Evolutionary conservation across 2,329 filamentous ascomycete species (phyloP).

Genomic region (Arthroderma sp.): DNA sequence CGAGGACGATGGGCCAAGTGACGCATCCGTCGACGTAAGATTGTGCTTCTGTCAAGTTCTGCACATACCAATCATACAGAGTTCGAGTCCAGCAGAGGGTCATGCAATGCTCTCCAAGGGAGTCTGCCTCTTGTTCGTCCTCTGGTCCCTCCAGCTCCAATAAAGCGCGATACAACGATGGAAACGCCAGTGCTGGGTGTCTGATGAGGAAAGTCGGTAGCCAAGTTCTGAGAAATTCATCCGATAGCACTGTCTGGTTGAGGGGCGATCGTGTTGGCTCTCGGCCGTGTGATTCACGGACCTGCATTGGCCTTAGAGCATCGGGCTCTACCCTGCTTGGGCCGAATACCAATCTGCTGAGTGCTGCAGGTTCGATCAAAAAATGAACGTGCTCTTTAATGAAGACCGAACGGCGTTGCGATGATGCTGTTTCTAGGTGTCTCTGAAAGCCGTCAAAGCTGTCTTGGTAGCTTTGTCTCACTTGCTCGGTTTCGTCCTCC

Average conservation of each 20-base stretch:
- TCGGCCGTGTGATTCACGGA: too few relatives aligned
- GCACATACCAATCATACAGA: slow-evolving; percentile 28
- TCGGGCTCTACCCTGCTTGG: neutral
- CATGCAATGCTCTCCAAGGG: slow-evolving; percentile 17
- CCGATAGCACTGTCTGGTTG: slow-evolving; percentile 26
- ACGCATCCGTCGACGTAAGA: neutral
- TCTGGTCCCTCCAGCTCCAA: too few relatives aligned
- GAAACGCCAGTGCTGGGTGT: slow-evolving; percentile 29
- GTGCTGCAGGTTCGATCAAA: slow-evolving; percentile 13
- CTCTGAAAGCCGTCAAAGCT: slow-evolving; percentile 21
- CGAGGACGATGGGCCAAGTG: slow-evolving; percentile 24
- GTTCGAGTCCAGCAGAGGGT: slow-evolving; percentile 23
- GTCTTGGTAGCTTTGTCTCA: slow-evolving; percentile 18
- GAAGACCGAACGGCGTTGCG: slow-evolving; percentile 21
- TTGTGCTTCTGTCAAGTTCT: slow-evolving; percentile 14
- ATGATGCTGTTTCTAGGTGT: slow-evolving; percentile 14
- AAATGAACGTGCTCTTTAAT: slow-evolving; percentile 26
- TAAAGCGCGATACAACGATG: slow-evolving; percentile 30
- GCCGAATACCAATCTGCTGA: slow-evolving; percentile 4
- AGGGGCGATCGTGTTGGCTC: too few relatives aligned
- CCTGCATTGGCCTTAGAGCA: slow-evolving; percentile 8
- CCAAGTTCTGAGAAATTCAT: slow-evolving; percentile 25
- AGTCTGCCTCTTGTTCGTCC: too few relatives aligned
- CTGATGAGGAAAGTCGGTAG: slow-evolving; percentile 27
- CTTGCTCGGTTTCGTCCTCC: slow-evolving; percentile 15